Evolutionary conservation across 2,329 filamentous ascomycete genomes (phyloP).

Genomic region (Cercospora sesami): DNA sequence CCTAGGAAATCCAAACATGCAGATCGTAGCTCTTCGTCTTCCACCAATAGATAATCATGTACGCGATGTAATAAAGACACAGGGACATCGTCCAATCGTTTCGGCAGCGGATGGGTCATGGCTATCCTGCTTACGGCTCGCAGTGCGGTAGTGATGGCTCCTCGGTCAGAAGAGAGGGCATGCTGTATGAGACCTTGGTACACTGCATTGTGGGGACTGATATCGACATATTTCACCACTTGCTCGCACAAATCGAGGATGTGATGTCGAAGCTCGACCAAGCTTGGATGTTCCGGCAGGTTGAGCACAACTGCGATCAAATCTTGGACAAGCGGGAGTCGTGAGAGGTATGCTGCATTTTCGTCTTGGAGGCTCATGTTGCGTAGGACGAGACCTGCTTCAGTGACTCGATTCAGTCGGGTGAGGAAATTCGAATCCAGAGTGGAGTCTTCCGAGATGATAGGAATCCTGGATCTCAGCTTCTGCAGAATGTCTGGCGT

Average conservation of each 20-base stretch:
- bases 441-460: conserved; percentile 66
- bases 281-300: conserved; percentile 68
- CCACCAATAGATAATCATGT: conserved; percentile 71
- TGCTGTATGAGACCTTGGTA: conserved; percentile 70
- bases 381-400: conserved; percentile 81
- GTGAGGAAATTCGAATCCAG: conserved; percentile 71
- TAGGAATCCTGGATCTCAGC: conserved; percentile 60
- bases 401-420: conserved; percentile 72
- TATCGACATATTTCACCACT: conserved; percentile 74
- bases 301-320: conserved; percentile 79
- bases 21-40: conserved; percentile 87
- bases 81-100: conserved; percentile 72
- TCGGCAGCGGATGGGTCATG: conserved; percentile 78
- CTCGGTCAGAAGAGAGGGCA: conserved; percentile 65
- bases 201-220: conserved; percentile 72
- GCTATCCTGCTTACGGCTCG: conserved; percentile 83
- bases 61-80: conserved; percentile 65
- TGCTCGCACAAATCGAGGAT: conserved; percentile 90
- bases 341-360: conserved; percentile 79
- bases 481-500: conserved; percentile 71
- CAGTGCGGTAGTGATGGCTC: conserved; percentile 75
- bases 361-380: conserved; percentile 96
- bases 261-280: conserved; percentile 86
- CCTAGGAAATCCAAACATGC: conserved; percentile 93
- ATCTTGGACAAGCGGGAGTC: conserved; percentile 74